Evolutionary conservation across 2,329 filamentous ascomycete genomes (phyloP).

Genomic region (Claviceps sp.): DNA sequence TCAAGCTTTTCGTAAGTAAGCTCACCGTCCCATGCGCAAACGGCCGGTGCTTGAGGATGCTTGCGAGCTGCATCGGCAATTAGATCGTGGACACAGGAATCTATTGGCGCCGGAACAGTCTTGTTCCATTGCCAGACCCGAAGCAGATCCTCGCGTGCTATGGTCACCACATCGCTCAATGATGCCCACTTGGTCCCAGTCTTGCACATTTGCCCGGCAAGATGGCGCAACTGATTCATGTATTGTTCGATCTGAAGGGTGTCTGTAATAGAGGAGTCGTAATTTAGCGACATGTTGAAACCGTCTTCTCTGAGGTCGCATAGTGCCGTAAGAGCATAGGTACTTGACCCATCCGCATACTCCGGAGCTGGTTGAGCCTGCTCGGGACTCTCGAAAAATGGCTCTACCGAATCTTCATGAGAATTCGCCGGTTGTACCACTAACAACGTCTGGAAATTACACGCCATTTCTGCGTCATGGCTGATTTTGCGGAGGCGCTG

Average conservation of each 20-base stretch:
- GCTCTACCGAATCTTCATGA: no score
- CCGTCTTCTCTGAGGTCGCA: not conserved
- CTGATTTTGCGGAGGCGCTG: no score
- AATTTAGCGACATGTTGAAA: not conserved
- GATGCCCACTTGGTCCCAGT: not conserved
- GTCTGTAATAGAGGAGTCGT: not conserved
- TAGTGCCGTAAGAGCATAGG: not conserved
- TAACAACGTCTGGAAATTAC: no score
- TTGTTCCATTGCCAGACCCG: slow-evolving; percentile 33
- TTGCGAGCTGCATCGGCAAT: slow-evolving; percentile 24
- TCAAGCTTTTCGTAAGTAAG: slow-evolving; percentile 34
- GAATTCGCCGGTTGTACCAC: no score
- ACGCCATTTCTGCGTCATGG: no score
- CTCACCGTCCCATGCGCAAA: slow-evolving; percentile 35
- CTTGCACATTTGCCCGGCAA: not conserved
- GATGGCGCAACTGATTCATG: not conserved
- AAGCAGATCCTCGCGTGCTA: not conserved
- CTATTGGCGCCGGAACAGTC: slow-evolving; percentile 24
- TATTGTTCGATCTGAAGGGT: not conserved
- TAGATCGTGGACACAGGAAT: slow-evolving; percentile 33
- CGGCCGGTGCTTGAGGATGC: slow-evolving; percentile 26
- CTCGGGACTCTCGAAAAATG: not conserved
- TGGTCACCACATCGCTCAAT: not conserved
- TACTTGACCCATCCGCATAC: not conserved
- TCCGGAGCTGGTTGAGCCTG: not conserved